Evolutionary conservation across 176 grass and related monocot genomes (phyloP), one percentile per base, ranked within the genome.

Genomic region (Musa acuminata): DNA sequence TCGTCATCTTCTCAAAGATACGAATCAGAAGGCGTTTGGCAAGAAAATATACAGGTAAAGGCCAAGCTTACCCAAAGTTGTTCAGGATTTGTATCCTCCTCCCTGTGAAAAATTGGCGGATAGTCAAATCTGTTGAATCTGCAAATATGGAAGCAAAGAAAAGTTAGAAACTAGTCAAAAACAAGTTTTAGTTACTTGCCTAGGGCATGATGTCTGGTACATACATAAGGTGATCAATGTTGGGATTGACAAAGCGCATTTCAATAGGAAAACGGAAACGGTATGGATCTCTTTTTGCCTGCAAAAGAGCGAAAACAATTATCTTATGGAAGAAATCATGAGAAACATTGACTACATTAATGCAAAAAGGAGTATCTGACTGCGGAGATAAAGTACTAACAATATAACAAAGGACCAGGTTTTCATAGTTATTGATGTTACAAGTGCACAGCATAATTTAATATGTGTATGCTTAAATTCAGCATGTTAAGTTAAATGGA

Each of bases 51-150:
- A 12, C 10, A 51, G 68, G 58, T 51, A 12, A 14, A 77, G 68
- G 69, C 67, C 66, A 71, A 80, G 14, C 86, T 48, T 73, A 98
- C 94, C 94, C 90, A 89, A 24, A 90, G 54, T 70, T 91, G 85
- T 71, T 91, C 89, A 71, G 73, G 87, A 64, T 93, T 93, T 66
- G 90, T 83, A 85, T 93, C 94, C 73, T 87, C 90, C 74, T 93
- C 87, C 17, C 90, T 82, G 60, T 98, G 94, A 85, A 98, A 93
- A 83, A 98, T 91, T 64, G 94, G 94, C 77, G 90, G 90, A 64
- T 78, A 98, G 64, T 98, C 90, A 74, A 98, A 98, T 81, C 77
- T 93, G 80, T 98, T 93, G 77, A 98, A 98, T 87, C 94, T 98
- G 84, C 57, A 62, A 54, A 59, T 72, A 64, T 24, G 8, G 83